Conservation (phyloP, 2,329 filamentous ascomycete species). For the Aspergillus sp. region DNA sequence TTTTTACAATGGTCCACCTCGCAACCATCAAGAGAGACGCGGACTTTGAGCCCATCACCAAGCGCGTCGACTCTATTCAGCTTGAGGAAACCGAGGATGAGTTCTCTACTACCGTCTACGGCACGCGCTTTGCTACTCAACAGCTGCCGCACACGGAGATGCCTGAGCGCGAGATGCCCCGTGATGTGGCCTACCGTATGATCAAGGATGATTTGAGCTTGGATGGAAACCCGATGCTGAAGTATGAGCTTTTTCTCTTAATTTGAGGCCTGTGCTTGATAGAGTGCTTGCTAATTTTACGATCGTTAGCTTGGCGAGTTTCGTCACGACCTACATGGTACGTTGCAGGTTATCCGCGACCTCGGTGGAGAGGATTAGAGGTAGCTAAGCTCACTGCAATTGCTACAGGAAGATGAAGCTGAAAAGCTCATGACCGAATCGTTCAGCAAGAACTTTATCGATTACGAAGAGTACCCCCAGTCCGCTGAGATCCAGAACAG, state of each 20-base stretch:
- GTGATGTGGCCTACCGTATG: slow-evolving; percentile 90
- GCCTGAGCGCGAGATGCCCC: slow-evolving; percentile 87
- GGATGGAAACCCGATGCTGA: slow-evolving; percentile 84
- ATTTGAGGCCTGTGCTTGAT: neutral
- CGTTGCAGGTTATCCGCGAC: slow-evolving; percentile 14
- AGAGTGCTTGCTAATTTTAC: slow-evolving; percentile 1
- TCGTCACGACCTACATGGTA: slow-evolving; percentile 96
- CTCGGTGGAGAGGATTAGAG: neutral
- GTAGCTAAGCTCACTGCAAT: neutral
- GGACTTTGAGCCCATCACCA: slow-evolving; percentile 34
- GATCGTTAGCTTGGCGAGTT: slow-evolving; percentile 71
- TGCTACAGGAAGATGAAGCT: slow-evolving; percentile 76
- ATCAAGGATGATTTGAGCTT: slow-evolving; percentile 93
- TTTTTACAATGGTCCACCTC: slow-evolving; percentile 42
- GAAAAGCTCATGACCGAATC: slow-evolving; percentile 94
- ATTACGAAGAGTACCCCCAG: slow-evolving; percentile 82
- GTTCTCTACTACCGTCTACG: slow-evolving; percentile 79
- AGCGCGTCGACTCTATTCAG: slow-evolving; percentile 48
- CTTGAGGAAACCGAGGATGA: slow-evolving; percentile 48
- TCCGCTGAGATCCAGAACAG: slow-evolving; percentile 86
- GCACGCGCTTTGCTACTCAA: slow-evolving; percentile 75
- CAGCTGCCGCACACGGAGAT: slow-evolving; percentile 83
- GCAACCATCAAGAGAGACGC: slow-evolving; percentile 38
- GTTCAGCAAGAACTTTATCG: slow-evolving; percentile 94
- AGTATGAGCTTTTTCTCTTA: slow-evolving; percentile 31